Evolutionary conservation across 2,329 filamentous ascomycete species (phyloP), one percentile per base, ranked within the genome.

Genomic region (Ophioceras dolichostomum): DNA sequence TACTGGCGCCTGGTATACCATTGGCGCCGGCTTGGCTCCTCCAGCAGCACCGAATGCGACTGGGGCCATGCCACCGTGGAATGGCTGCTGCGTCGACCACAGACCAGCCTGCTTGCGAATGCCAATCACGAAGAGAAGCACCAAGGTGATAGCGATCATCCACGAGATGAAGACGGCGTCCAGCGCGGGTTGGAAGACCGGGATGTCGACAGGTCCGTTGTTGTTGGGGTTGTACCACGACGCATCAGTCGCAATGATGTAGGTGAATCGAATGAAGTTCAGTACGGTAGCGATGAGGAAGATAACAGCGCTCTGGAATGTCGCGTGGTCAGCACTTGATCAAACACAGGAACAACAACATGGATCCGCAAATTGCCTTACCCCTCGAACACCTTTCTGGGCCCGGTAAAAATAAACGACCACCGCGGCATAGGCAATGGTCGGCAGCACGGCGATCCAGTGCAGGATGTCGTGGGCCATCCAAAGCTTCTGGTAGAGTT

Each of bases 251-350:
- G 43, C 38, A 27, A 54, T 37, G 5, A 9, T 14, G 38, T 42
- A 46, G 10, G 40, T 21, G 20, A 33, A 41, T 16, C 46, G 44
- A 49, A 55, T 12, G 49, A 55, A 43, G 44, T 50, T 36, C 30
- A 57, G 39, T 41, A 53, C n/a, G 45, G 56, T 34, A 45, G 56
- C 33, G 49, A 55, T 14, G 45, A 61, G 18, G 49, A 56, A 34
- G 48, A 59, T 10, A 49, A 56, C 12, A 48, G 62, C 35, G 5
- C 43, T 40, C 51, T n/a, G n/a, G n/a, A n/a, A n/a, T n/a, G n/a
- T n/a, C n/a, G n/a, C n/a, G n/a, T n/a, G n/a, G n/a, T n/a, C n/a
- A n/a, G n/a, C n/a, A n/a, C n/a, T n/a, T n/a, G n/a, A n/a, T n/a
- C n/a, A n/a, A n/a, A n/a, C n/a, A n/a, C n/a, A n/a, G n/a, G n/a